A percentile compares a stretch with the other conserved stretches of the same genome.
phyloP scores from a whole-genome alignment of 2,329 filamentous ascomycete species.

The Mycogone perniciosa region DNA sequence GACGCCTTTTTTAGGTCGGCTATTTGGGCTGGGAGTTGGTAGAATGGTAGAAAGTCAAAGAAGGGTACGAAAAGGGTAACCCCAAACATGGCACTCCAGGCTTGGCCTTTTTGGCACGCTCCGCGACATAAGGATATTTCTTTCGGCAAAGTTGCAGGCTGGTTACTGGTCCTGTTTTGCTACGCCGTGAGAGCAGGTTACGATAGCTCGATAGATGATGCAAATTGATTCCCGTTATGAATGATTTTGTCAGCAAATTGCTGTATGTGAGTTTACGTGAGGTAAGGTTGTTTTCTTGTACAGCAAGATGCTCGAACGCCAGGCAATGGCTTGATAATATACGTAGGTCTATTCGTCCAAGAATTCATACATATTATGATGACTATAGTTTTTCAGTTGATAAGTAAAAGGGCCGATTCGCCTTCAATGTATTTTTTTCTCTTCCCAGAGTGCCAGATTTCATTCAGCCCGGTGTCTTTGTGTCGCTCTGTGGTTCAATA shows the following conservation, averaged over 20 bases:
- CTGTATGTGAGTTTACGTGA: too few relatives aligned
- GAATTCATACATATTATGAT: neutral
- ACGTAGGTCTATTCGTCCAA: conserved; percentile 7
- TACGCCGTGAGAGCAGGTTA: conserved; percentile 5
- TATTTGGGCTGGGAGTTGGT: conserved; percentile 31
- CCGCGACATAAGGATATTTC: conserved; percentile 1
- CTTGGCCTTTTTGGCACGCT: conserved; percentile 6
- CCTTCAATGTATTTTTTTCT: neutral
- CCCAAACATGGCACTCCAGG: conserved; percentile 11
- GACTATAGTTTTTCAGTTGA: neutral
- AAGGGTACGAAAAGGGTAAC: neutral
- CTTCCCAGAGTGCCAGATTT: neutral
- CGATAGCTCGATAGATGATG: conserved; percentile 16
- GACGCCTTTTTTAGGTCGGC: conserved; percentile 20
- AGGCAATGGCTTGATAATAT: conserved; percentile 15
- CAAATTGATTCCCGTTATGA: conserved; percentile 7
- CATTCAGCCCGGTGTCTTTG: too few relatives aligned
- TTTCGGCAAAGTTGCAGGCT: neutral
- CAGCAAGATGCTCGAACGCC: too few relatives aligned
- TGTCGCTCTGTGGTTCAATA: neutral
- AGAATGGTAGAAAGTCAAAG: conserved; percentile 24
- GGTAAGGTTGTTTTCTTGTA: too few relatives aligned
- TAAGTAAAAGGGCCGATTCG: neutral
- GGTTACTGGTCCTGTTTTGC: conserved; percentile 1
- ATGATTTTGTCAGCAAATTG: neutral